Conservation (phyloP, 371 early-diverging fungal genomes). For the Mortierella sp. region DNA sequence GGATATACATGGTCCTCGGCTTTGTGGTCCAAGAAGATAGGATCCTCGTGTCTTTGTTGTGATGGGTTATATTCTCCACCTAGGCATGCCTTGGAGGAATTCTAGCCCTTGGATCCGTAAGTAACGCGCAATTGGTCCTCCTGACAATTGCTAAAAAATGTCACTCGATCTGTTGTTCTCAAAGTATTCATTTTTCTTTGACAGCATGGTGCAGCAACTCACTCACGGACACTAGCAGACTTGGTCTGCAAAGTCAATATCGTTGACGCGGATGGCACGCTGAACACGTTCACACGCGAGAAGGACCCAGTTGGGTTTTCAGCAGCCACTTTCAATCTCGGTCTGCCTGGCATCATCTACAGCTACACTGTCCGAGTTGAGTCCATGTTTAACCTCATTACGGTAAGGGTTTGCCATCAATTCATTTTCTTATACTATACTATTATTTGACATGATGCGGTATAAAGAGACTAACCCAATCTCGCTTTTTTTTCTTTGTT, state of each 20-base stretch:
- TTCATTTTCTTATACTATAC: no score
- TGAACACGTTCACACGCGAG: slow-evolving; percentile 41
- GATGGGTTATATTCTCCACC: not conserved
- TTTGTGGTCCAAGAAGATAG: not conserved
- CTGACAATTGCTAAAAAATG: no score
- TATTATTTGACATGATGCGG: no score
- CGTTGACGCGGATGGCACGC: slow-evolving; percentile 32
- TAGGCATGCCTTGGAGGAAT: slow-evolving; percentile 10
- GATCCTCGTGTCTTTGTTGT: slow-evolving; percentile 22
- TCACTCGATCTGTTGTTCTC: no score
- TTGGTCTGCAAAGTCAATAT: slow-evolving; percentile 40
- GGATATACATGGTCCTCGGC: slow-evolving; percentile 31
- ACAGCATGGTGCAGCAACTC: slow-evolving; percentile 50
- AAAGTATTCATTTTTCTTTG: no score
- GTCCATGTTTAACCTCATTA: slow-evolving; percentile 47
- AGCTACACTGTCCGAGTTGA: slow-evolving; percentile 44
- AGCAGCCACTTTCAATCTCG: slow-evolving; percentile 52
- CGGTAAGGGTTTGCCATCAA: slow-evolving; percentile 14
- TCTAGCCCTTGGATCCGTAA: slow-evolving; percentile 12
- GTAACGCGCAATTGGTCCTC: no score
- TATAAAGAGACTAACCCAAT: no score
- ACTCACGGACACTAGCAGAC: slow-evolving; percentile 35
- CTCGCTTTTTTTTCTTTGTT: no score
- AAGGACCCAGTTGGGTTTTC: slow-evolving; percentile 44
- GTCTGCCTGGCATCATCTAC: slow-evolving; percentile 52